Base-by-base conservation (phyloP, 805 yeast genomes). In the Yamadazyma endophytica region DNA sequence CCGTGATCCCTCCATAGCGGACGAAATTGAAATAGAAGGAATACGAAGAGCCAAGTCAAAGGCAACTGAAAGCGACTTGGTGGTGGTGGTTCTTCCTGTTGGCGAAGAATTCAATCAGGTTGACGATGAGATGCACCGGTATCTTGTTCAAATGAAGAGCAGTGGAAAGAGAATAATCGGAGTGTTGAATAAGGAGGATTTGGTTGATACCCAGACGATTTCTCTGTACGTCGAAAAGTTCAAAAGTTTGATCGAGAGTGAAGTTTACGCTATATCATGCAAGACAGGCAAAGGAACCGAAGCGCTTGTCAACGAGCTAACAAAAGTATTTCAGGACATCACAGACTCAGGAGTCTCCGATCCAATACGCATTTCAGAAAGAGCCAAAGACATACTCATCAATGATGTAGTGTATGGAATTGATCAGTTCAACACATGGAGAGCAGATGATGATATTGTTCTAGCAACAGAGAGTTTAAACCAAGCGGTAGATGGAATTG, bases 401-500 rank as follows among this genome's bases (percentile, higher is more conserved):
- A 69, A 82, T 30, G 96, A 89, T 43, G 89, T 90, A 0, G 46
- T 89, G 1, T 73, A 69, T 31, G 92, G 95, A 0, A 70, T 90
- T 27, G 67, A 73, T n/a, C 78, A 77, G 36, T 87, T 84, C 48
- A 49, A 70, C 12, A 34, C 49, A 2, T 70, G 70, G 50, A 70
- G 65, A 31, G 59, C 68, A 3, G 55, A 64, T 12, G 75, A 75
- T 24, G 97, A 89, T 43, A 76, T 87, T 2, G 90, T 86, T 0
- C 53, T 87, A 22, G 95, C 95, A 0, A 64, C 85, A 1, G 96
- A 90, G 37, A 79, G 82, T 33, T 63, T 92, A 23, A 71, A 73
- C 29, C 71, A 71, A 29, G 78, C 96, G 1, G 77, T 82, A 13
- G 87, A 82, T 9, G 96, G 96, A 0, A 82, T 92, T 22, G 97